Percentiles rank a stretch among this genome's conserved stretches.
Conservation (phyloP, 148 eudicot species). For the Hydrangea macrophylla region DNA sequence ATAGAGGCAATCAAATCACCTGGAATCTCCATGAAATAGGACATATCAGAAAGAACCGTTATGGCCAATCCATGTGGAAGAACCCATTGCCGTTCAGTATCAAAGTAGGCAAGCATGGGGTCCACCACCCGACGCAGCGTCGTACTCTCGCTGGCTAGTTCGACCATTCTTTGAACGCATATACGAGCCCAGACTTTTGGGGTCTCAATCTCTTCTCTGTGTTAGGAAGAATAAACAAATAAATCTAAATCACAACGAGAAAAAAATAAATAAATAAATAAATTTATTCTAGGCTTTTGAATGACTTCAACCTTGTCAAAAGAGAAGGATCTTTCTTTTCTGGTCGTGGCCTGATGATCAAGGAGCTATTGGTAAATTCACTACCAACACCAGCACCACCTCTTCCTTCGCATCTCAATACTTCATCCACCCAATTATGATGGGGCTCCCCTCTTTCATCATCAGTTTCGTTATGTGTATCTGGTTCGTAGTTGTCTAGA, state of each 20-base stretch:
- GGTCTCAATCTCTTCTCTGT: constrained; percentile 77
- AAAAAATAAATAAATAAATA: not conserved
- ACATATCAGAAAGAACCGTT: constrained; percentile 76
- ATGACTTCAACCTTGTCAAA: constrained; percentile 57
- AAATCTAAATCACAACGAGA: constrained; percentile 1
- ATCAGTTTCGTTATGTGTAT: constrained; percentile 35
- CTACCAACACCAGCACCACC: constrained; percentile 37
- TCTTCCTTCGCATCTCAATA: constrained; percentile 76
- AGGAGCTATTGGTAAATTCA: constrained; percentile 39
- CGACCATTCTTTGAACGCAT: constrained; percentile 87
- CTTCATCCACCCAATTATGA: constrained; percentile 94
- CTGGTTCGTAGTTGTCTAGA: constrained; percentile 61
- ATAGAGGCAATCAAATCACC: constrained; percentile 35
- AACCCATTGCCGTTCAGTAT: constrained; percentile 60
- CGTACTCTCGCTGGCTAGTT: constrained; percentile 83
- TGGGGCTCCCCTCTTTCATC: constrained; percentile 58
- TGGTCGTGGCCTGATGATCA: constrained; percentile 50
- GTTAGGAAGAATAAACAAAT: constrained; percentile 9
- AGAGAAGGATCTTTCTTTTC: constrained; percentile 68
- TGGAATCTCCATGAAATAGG: constrained; percentile 58
- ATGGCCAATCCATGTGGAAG: constrained; percentile 70
- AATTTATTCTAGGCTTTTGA: not conserved
- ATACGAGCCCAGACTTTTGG: constrained; percentile 94
- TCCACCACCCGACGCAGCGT: constrained; percentile 81
- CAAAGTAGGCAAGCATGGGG: constrained; percentile 83